These are phyloP conservation scores for Ascochyta lentis DNA, from an alignment of 2,329 filamentous ascomycete genomes.

Conservation along the genomic window DNA sequence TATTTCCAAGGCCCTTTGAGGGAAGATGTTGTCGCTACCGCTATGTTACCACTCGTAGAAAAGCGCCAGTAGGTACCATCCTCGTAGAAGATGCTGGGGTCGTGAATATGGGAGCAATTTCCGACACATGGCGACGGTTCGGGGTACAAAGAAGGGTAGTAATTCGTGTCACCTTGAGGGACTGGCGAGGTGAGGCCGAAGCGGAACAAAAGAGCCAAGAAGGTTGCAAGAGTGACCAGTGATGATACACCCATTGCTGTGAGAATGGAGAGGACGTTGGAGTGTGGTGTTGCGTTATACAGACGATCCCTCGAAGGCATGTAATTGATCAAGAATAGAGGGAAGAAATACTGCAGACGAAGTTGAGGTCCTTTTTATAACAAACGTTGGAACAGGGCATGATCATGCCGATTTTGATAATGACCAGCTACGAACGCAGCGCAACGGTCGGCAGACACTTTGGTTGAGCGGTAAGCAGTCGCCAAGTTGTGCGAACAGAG, in stretches of 20 bases:
- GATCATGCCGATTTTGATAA: slow-evolving; percentile 12
- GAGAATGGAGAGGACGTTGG: slow-evolving; percentile 4
- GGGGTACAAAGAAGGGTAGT: slow-evolving; percentile 19
- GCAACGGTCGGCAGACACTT: background rate
- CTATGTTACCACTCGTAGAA: slow-evolving; percentile 56
- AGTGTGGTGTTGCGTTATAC: background rate
- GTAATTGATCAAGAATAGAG: background rate
- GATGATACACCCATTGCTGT: slow-evolving; percentile 18
- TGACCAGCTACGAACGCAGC: background rate
- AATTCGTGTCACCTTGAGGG: background rate
- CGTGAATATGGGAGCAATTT: slow-evolving; percentile 52
- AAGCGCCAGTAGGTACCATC: slow-evolving; percentile 59
- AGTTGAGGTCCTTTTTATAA: background rate
- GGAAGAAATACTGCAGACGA: background rate
- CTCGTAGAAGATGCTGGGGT: slow-evolving; percentile 55
- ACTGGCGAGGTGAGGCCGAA: slow-evolving; percentile 2
- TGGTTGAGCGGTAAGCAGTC: slow-evolving; percentile 1
- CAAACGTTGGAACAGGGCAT: background rate
- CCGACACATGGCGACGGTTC: slow-evolving; percentile 49
- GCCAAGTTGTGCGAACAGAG: background rate
- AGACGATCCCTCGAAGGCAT: background rate
- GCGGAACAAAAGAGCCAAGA: slow-evolving; percentile 20
- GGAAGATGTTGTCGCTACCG: slow-evolving; percentile 53
- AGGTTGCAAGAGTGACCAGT: slow-evolving; percentile 20
- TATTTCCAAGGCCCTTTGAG: slow-evolving; percentile 57